Conservation (phyloP, 1,139 yeast species). For the Nakaseomyces bracarensis region DNA sequence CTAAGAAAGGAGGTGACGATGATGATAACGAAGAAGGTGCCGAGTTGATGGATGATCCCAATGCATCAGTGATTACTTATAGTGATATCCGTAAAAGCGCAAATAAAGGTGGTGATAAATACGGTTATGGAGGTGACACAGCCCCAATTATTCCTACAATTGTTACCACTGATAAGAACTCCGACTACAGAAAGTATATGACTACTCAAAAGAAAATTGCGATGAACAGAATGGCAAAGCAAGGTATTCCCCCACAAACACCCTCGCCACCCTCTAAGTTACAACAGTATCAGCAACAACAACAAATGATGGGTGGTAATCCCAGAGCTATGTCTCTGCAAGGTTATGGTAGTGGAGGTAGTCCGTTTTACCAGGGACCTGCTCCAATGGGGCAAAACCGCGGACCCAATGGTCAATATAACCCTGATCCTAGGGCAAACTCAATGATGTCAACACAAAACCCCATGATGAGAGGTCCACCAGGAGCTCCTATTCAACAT, state of each 20-base stretch:
- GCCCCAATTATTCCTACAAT: conserved; percentile 70
- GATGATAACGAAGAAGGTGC: conserved; percentile 44
- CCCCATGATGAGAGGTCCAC: conserved; percentile 13
- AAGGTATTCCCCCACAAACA: conserved; percentile 15
- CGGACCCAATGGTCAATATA: conserved; percentile 9
- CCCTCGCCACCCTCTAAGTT: conserved; percentile 2
- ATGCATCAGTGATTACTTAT: conserved; percentile 44
- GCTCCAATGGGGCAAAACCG: conserved; percentile 2
- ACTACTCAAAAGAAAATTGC: conserved; percentile 59
- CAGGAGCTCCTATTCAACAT: conserved; percentile 10
- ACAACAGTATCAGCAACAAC: conserved; percentile 18
- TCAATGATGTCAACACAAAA: conserved; percentile 17
- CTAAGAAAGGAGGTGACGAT: conserved; percentile 13
- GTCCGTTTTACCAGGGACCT: conserved; percentile 10
- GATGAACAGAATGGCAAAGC: conserved; percentile 39
- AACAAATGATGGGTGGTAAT: conserved; percentile 15
- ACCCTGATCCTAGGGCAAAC: conserved; percentile 18
- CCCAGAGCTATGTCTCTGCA: conserved; percentile 57
- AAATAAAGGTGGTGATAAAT: conserved; percentile 49
- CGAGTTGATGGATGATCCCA: conserved; percentile 42
- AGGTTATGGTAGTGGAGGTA: conserved; percentile 21
- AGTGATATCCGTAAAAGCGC: conserved; percentile 56
- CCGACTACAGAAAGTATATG: conserved; percentile 61
- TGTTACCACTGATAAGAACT: conserved; percentile 35
- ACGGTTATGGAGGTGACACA: conserved; percentile 49